Evolutionary conservation across 768 basidiomycete genomes (phyloP).

Genomic region (Baorangia bicolor): DNA sequence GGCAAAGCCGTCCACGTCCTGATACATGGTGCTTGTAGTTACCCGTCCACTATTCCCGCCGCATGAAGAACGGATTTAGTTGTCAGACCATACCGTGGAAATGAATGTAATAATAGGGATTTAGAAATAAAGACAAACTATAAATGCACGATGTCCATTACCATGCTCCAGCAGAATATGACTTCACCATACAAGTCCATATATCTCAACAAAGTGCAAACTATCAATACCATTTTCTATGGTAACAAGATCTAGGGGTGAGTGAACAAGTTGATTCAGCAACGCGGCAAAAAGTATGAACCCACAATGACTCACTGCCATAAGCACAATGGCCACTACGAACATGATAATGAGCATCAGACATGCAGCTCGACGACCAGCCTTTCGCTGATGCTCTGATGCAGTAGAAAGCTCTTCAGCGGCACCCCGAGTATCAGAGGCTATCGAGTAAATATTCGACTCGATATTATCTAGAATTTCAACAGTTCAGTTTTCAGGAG

Average conservation of each 20-base stretch:
- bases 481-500: neutral
- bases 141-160: slow-evolving; percentile 14
- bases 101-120: slow-evolving; percentile 18
- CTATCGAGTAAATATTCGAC: slow-evolving; percentile 85
- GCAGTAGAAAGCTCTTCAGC: slow-evolving; percentile 86
- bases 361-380: slow-evolving; percentile 87
- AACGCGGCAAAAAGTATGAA: neutral
- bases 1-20: too few relatives aligned
- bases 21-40: too few relatives aligned
- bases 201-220: neutral
- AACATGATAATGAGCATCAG: slow-evolving; percentile 84
- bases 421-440: slow-evolving; percentile 77
- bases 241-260: slow-evolving; percentile 24
- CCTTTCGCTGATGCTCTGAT: slow-evolving; percentile 91
- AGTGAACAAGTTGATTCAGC: neutral
- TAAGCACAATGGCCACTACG: slow-evolving; percentile 83
- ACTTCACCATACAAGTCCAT: slow-evolving; percentile 9
- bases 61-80: neutral
- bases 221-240: slow-evolving; percentile 6
- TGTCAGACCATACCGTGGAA: neutral
- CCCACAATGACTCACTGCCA: slow-evolving; percentile 68
- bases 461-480: slow-evolving; percentile 82
- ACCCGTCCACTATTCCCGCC: neutral
- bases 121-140: slow-evolving; percentile 29
- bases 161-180: slow-evolving; percentile 3